Evolutionary conservation across 2,329 filamentous ascomycete genomes (phyloP).

Genomic region (Aspergillus piperis): DNA sequence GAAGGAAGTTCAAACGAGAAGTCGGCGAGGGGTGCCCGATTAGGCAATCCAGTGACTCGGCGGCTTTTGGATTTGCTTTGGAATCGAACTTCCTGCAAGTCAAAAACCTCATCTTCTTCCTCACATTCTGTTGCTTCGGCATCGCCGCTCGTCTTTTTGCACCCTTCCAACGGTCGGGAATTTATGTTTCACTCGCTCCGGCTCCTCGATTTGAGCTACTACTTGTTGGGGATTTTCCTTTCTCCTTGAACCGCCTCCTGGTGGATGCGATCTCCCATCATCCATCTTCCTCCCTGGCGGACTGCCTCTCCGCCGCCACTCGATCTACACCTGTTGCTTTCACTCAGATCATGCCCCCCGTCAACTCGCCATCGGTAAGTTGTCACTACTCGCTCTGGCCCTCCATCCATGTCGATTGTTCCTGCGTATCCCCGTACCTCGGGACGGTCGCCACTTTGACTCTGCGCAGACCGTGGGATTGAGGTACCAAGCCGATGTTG

Average conservation of each 20-base stretch:
- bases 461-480: background rate
- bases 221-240: background rate
- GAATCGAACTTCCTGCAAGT: too few relatives aligned
- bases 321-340: background rate
- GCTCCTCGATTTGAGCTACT: background rate
- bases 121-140: background rate
- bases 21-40: slow-evolving; percentile 2
- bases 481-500: background rate
- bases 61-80: background rate
- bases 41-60: slow-evolving; percentile 9
- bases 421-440: background rate
- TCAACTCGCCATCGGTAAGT: slow-evolving; percentile 48
- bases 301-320: slow-evolving; percentile 13
- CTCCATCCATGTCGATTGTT: background rate
- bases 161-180: background rate
- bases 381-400: background rate
- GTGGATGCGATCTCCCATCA: background rate
- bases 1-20: background rate
- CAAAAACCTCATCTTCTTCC: too few relatives aligned
- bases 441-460: background rate
- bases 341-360: slow-evolving; percentile 42
- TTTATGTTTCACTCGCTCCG: background rate
- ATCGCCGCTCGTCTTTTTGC: background rate
- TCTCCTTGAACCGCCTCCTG: background rate
- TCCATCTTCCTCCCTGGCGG: slow-evolving; percentile 12